These are phyloP conservation scores for Dendrobium huoshanense DNA, from an alignment of 106 monocot genomes.

Conservation along the genomic window DNA sequence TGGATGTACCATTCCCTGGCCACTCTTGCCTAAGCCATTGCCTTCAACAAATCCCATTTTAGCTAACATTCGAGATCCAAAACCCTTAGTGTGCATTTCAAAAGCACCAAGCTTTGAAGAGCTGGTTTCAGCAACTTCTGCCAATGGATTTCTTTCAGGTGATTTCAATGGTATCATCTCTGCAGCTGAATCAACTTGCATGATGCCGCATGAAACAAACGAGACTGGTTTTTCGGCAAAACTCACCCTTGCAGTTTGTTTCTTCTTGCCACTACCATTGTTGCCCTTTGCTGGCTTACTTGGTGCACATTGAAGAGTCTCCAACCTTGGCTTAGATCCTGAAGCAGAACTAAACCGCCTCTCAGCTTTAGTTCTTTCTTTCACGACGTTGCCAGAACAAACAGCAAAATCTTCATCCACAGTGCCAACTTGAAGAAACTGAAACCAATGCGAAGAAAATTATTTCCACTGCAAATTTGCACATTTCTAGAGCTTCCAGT, in stretches of 20 bases:
- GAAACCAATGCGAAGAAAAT: constrained; percentile 14
- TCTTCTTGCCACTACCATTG: constrained; percentile 21
- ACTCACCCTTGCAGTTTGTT: constrained; percentile 8
- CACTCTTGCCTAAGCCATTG: constrained; percentile 69
- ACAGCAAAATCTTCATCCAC: constrained; percentile 46
- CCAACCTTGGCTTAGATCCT: neutral
- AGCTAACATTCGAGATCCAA: constrained; percentile 91
- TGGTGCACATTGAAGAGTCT: constrained; percentile 27
- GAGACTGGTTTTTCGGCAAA: constrained; percentile 65
- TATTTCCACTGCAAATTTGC: too few relatives aligned
- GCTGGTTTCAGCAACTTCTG: constrained; percentile 16
- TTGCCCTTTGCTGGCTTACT: constrained; percentile 27
- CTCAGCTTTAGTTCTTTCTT: constrained; percentile 11
- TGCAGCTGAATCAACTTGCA: constrained; percentile 45
- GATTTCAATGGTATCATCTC: constrained; percentile 16
- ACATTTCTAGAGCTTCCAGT: neutral
- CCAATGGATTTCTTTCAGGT: neutral
- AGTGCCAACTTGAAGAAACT: constrained; percentile 52
- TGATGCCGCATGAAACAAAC: constrained; percentile 58
- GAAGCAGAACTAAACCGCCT: constrained; percentile 3
- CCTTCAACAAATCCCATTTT: constrained; percentile 96
- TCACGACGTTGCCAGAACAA: constrained; percentile 9
- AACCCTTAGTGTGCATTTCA: constrained; percentile 93
- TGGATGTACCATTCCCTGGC: constrained; percentile 67
- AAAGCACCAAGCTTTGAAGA: constrained; percentile 54